phyloP scores from a whole-genome alignment of 164 flowering plant species.

The Hamamelis virginiana region DNA sequence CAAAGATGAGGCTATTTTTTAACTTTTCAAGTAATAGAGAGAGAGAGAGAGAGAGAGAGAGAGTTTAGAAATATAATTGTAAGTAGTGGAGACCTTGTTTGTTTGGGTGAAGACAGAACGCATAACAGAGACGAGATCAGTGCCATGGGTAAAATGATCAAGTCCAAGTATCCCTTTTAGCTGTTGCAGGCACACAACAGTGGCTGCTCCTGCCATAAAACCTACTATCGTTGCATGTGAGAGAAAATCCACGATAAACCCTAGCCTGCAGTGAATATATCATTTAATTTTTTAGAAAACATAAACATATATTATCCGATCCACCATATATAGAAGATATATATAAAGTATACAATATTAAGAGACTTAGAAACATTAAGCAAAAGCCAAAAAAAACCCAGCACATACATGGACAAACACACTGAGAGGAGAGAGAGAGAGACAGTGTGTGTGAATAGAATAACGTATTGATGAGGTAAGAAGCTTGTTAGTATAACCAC shows the following conservation, averaged over 20 bases:
- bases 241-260: slow-evolving; percentile 91
- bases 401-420: not conserved
- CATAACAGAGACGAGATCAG: slow-evolving; percentile 78
- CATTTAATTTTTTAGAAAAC: not conserved
- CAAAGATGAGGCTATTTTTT: no score
- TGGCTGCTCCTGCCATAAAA: slow-evolving; percentile 98
- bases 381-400: not conserved
- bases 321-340: no score
- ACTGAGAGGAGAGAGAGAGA: no score
- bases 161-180: slow-evolving; percentile 87
- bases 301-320: not conserved
- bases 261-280: slow-evolving; percentile 59
- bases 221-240: slow-evolving; percentile 97
- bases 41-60: not conserved
- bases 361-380: no score
- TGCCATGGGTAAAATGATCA: slow-evolving; percentile 65
- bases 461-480: no score
- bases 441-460: no score
- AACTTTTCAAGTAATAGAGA: no score
- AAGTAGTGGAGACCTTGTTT: slow-evolving; percentile 50
- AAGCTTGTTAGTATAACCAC: no score
- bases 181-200: slow-evolving; percentile 87
- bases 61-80: not conserved
- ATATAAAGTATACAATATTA: no score
- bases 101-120: slow-evolving; percentile 80